phyloP scores from a whole-genome alignment of 2,329 filamentous ascomycete genomes.

The Escovopsis sp. region DNA sequence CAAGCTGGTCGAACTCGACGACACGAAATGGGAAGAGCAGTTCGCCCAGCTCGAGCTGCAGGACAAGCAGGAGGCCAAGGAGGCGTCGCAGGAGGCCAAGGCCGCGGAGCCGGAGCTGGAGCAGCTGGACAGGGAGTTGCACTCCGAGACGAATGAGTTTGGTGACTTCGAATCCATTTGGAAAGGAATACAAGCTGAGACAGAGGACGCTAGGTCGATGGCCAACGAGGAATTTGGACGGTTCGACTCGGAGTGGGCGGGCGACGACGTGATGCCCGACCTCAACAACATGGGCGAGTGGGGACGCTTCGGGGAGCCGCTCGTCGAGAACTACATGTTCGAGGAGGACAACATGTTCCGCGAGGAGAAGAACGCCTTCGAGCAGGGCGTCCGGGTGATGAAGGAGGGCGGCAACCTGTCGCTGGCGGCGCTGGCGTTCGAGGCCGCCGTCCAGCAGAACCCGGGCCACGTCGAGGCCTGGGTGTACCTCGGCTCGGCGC shows the following conservation, averaged over 20 bases:
- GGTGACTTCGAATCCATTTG: constrained; percentile 86
- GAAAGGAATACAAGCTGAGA: constrained; percentile 68
- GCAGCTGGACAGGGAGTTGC: constrained; percentile 57
- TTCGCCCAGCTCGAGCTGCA: constrained; percentile 76
- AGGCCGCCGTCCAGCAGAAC: constrained; percentile 86
- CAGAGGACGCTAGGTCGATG: constrained; percentile 54
- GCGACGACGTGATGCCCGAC: constrained; percentile 29
- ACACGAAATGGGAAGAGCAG: constrained; percentile 90
- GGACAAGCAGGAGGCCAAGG: constrained; percentile 31
- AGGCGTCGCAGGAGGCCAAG: constrained; percentile 45
- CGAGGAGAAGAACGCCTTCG: constrained; percentile 69
- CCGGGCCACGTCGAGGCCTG: constrained; percentile 81
- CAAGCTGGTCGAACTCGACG: constrained; percentile 87
- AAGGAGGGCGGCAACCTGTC: constrained; percentile 87
- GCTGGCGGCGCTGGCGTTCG: constrained; percentile 83
- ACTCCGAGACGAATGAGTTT: constrained; percentile 60
- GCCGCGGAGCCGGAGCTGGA: constrained; percentile 79
- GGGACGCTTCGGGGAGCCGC: constrained; percentile 54
- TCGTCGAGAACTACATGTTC: constrained; percentile 82
- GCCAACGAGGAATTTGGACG: constrained; percentile 53
- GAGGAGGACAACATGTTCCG: constrained; percentile 88
- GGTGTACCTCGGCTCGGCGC: constrained; percentile 80
- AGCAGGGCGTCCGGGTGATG: constrained; percentile 88
- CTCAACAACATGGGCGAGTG: constrained; percentile 55
- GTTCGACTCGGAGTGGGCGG: constrained; percentile 67